Base-by-base conservation (phyloP, 352 stramenopile species). In the Elongisporangium undulatum region DNA sequence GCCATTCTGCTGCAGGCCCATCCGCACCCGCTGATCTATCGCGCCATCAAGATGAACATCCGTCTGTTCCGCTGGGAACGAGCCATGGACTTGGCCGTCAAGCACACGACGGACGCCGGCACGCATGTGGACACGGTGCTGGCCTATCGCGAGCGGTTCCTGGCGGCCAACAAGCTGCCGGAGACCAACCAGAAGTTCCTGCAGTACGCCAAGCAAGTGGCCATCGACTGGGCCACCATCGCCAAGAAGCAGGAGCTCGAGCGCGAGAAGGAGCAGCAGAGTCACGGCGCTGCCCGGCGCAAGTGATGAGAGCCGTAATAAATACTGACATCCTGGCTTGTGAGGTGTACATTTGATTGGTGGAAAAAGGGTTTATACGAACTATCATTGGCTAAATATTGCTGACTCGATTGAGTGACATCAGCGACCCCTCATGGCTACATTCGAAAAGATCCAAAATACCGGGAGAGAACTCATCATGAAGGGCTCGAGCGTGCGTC, bases 31-130 rank as follows among this genome's bases (percentile, higher is more conserved):
- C 76, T 98, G 1, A 62, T 97, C 10, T 97, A 98, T 61, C 85
- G 92, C 49, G 90, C 92, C 22, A 97, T 98, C 67, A 98, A 98
- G 66, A 74, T 98, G 60, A 98, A 98, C 63, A 69, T 97, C 45
- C 74, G 88, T 10, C 64, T 97, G 10, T 97, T 96, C 65, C 85
- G 88, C 38, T 98, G 88, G 89, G 77, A 94, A 45, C 72, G 88
- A 17, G 92, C 92, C 2, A 64, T 97, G 51, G 85, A 97, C 22
- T 64, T 98, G 4, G 90, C 92, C 5, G 83, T 97, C 49, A 94
- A 96, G 61, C 79, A 97, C 79, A 95, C 86, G 29, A 90, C 75
- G 1, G 77, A 90, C 26, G 85, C 81, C 17, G 81, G 81, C 10
- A 96, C 79, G 6, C 87, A 97, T 62, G 79, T 97, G 13, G 92